Evolutionary conservation across 305 asterid genomes (phyloP).

Genomic region (Fraxinus dipetala): DNA sequence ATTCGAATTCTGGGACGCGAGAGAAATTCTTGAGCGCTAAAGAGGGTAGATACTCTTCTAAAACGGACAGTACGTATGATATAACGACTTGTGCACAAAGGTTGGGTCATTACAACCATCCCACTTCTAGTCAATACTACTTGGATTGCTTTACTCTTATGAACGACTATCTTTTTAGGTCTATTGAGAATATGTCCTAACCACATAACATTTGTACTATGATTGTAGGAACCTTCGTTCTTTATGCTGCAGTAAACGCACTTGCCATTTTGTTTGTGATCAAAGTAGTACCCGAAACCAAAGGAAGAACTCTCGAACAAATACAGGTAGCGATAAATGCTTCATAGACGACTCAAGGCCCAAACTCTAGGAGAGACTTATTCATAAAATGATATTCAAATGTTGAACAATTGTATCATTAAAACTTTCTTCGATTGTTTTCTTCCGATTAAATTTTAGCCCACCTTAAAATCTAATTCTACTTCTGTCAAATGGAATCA

Average conservation of each 20-base stretch:
- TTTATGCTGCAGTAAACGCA: constrained; percentile 69
- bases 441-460: background rate
- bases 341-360: background rate
- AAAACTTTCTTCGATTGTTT: background rate
- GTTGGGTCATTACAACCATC: background rate
- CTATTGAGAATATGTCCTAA: background rate
- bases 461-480: background rate
- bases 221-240: constrained; percentile 73
- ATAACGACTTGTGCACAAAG: background rate
- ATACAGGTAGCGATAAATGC: constrained; percentile 39
- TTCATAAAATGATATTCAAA: background rate
- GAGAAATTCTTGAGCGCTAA: background rate
- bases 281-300: constrained; percentile 88
- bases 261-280: constrained; percentile 68
- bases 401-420: background rate
- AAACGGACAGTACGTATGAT: background rate
- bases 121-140: background rate
- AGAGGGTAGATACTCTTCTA: background rate
- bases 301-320: constrained; percentile 84
- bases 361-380: background rate
- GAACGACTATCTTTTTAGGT: background rate
- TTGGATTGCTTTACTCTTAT: background rate
- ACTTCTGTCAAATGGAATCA: background rate
- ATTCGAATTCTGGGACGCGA: background rate
- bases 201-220: constrained; percentile 8